Base-by-base conservation (phyloP, 345 rosid species). In the Pugionium dolabratum region DNA sequence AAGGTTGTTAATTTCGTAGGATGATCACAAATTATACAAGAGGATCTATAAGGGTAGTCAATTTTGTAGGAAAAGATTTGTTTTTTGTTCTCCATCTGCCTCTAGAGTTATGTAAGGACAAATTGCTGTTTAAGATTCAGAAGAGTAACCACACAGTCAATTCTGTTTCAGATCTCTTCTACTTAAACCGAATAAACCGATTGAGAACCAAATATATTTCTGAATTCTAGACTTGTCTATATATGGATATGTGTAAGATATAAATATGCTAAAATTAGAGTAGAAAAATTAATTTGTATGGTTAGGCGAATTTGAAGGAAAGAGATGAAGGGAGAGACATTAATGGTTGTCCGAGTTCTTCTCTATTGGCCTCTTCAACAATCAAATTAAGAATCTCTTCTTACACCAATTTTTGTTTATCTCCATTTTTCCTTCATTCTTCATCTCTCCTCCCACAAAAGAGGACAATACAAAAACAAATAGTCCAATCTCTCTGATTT, bases 1-100 rank as follows among this genome's bases (percentile, higher is more conserved):
- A 94, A 84, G 85, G 86, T 90, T 36, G 82, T 94, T 28, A 86
- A 76, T 75, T 88, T 86, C 78, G 73, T 61, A n/a, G 88, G 86
- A 55, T 18, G 18, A 18, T 18, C 18, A 18, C 18, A 18, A 18
- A 18, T 18, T 18, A 18, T 18, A 18, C 18, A 18, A 18, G 18
- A 18, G 18, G 18, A 18, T 18, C 18, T 18, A 18, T 0, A 76
- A 70, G 70, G 63, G 71, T 67, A 59, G 2, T 61, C 67, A 74
- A 29, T 74, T 67, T 74, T 74, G 73, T 54, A 54, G 46, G 43
- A 58, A 18, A 59, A 65, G 10, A 27, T 62, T 2, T 56, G 3
- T 27, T n/a, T 57, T 4, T 56, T 37, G 25, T 18, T 18, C 18
- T 18, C 18, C 18, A 18, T 18, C 18, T 18, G 18, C 18, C 18